Conservation (phyloP, 352 stramenopile species). For the Phytopythium delawarense region DNA sequence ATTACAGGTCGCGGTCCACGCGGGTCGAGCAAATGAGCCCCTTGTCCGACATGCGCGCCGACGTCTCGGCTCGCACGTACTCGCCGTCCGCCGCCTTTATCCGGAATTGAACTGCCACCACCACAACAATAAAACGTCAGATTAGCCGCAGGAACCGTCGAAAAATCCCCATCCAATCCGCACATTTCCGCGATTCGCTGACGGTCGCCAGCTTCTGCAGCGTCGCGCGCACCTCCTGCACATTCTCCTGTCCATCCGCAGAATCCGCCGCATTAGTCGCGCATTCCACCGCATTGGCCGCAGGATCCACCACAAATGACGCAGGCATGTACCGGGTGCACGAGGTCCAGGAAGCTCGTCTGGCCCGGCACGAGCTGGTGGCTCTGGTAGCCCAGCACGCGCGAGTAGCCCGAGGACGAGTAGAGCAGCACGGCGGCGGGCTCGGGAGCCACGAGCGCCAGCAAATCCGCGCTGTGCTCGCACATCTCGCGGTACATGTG, state of each 20-base stretch:
- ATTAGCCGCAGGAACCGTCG: constrained; percentile 1
- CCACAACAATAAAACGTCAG: constrained; percentile 1
- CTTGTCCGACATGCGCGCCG: constrained; percentile 65
- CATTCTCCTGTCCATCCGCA: constrained; percentile 21
- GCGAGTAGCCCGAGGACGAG: constrained; percentile 60
- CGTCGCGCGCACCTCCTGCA: constrained; percentile 29
- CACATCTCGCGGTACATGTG: constrained; percentile 86
- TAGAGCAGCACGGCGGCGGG: constrained; percentile 61
- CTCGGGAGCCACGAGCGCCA: constrained; percentile 67
- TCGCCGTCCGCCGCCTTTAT: constrained; percentile 81
- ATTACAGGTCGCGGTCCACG: constrained; percentile 59
- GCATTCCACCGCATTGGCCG: background rate
- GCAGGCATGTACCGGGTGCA: constrained; percentile 57
- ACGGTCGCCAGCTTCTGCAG: constrained; percentile 39
- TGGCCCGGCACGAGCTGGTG: constrained; percentile 71
- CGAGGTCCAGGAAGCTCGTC: constrained; percentile 80
- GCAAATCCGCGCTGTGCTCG: constrained; percentile 76
- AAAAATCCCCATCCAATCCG: constrained; percentile 8
- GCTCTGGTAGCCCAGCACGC: constrained; percentile 72
- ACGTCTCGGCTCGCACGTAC: constrained; percentile 69
- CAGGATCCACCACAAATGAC: background rate
- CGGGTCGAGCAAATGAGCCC: constrained; percentile 77
- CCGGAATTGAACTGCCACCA: constrained; percentile 61
- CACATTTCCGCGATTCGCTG: constrained; percentile 43
- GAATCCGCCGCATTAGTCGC: constrained; percentile 1